Conservation (phyloP, 257 asterid species). For the Lycium barbarum region DNA sequence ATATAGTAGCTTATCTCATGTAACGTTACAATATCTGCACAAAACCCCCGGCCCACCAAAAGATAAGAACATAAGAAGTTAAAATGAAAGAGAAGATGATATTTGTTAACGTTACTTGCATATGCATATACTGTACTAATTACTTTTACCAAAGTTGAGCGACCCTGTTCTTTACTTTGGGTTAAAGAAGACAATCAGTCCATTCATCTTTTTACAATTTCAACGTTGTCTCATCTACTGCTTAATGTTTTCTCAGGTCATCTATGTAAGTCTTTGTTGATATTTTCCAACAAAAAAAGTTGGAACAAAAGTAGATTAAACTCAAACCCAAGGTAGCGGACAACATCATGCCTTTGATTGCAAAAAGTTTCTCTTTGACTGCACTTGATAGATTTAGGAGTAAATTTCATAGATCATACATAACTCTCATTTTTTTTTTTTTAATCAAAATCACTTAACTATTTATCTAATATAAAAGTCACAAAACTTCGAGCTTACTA, state of each 20-base stretch:
- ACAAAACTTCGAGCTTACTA: no score
- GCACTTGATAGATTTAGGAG: neutral
- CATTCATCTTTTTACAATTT: neutral
- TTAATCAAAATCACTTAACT: no score
- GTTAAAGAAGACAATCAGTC: conserved; percentile 17
- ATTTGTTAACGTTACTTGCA: no score
- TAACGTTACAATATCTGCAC: no score
- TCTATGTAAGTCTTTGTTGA: neutral
- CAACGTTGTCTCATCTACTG: conserved; percentile 1
- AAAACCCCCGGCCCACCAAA: no score
- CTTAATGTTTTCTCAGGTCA: neutral
- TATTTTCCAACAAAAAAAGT: neutral
- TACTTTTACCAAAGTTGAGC: conserved; percentile 21
- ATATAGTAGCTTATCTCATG: no score
- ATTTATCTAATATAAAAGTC: no score
- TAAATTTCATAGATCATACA: no score
- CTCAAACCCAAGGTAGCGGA: neutral
- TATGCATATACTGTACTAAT: neutral
- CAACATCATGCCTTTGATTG: conserved; percentile 31
- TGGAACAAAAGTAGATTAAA: neutral
- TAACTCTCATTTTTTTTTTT: no score
- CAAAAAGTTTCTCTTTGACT: conserved; percentile 22
- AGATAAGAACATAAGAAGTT: no score
- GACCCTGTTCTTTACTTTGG: conserved; percentile 1
- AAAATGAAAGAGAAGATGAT: no score